Base-by-base conservation (phyloP, 1,139 yeast genomes). In the Hemisphaericaspora xylofermentans region DNA sequence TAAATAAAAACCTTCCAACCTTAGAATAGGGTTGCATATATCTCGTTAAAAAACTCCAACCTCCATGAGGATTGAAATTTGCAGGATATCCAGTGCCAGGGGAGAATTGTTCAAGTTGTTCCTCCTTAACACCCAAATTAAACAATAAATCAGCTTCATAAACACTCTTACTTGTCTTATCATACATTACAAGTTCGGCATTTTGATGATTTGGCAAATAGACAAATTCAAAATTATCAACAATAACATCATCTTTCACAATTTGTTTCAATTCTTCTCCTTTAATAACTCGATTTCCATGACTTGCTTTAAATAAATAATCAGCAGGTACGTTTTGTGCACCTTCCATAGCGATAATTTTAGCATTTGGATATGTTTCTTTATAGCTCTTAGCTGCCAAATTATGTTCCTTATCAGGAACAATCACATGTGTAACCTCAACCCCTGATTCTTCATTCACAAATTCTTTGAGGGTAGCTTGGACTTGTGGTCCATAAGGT, bases 101-200 rank as follows among this genome's bases (percentile, higher is more conserved):
- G 34, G 64, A 57, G 42, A 56, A 54, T 52, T 66, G 68, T 52
- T 68, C 63, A 43, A 64, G 50, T 2, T 47, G 43, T n/a, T n/a
- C n/a, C 10, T 42, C 53, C 33, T 45, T 45, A 4, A 54, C 56
- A 8, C 66, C 68, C 43, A 82, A 60, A 50, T 79, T 78, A 58
- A 81, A 72, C 13, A 80, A 49, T 43, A 82, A 54, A 53, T 82
- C 88, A 2, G 82, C 86, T 46, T 74, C 77, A 44, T 77, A 65
- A 29, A 82, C 53, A 0, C 76, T 64, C 50, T 71, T 71, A 17
- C 78, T 63, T 12, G 57, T 56, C 40, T 65, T 66, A 52, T 78
- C 78, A 53, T 56, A 76, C 49, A 76, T 51, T 4, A 79, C 73
- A 42, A 83, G 57, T 53, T 83, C 88, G 52, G 74, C 71, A 56